Evolutionary conservation across 805 yeast genomes (phyloP), one percentile per base, ranked within the genome.

Genomic region (Hanseniaspora vineae): DNA sequence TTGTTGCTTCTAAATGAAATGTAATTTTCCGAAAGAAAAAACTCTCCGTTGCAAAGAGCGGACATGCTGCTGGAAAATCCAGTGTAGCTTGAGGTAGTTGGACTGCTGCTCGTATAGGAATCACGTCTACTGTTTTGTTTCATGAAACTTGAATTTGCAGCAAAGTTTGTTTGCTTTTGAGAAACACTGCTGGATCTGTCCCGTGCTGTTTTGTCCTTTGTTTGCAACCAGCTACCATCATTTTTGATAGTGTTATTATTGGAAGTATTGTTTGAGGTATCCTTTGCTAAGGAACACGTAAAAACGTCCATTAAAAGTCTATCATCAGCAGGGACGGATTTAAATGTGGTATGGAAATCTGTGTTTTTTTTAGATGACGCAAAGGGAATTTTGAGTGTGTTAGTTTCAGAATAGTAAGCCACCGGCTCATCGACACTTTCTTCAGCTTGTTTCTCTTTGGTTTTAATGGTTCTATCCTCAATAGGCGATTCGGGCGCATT

Each of bases 201-300:
- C 29, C 6, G 29, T 23, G 29, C 29, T 4, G 29, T 23, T 23
- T 23, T 23, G 29, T 23, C 29, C 29, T 23, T 23, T 23, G 29
- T 23, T 23, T 23, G 29, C 29, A 23, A 23, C 29, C 29, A 23
- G 29, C 29, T 23, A 23, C 29, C 29, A 23, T 23, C 29, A 23
- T 23, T 23, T 23, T 23, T 23, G 6, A 23, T 6, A 33, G 6
- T 33, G 37, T 33, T 37, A 10, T n/a, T 37, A 5, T 15, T 37
- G n/a, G 19, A n/a, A 3, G 40, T 17, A 6, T 37, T 11, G n/a
- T 14, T 10, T 4, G 40, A 9, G 12, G 12, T 33, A 6, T 90
- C 97, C 51, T 87, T 71, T 53, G 89, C 82, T 47, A 90, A 66
- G 0, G 97, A 96, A 69, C 97, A 92, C 29, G 86, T 77, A 57